These are phyloP conservation scores for Favolaschia claudopus DNA, from an alignment of 768 basidiomycete genomes.

Conservation along the genomic window DNA sequence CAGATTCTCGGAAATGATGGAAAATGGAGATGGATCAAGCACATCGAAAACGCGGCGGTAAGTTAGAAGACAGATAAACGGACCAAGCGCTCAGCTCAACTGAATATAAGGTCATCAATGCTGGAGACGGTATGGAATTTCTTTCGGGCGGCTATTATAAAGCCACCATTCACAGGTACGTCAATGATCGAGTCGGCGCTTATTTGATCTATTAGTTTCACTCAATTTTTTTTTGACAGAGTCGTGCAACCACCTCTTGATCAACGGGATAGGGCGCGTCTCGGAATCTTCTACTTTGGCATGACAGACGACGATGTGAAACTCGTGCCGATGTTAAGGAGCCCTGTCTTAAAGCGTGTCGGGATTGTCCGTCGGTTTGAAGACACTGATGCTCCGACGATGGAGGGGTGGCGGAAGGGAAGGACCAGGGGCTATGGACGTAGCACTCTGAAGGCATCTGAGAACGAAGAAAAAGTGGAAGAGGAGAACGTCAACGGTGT, in stretches of 20 bases:
- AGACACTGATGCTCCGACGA: slow-evolving; percentile 54
- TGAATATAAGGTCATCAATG: slow-evolving; percentile 62
- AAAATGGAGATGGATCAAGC: slow-evolving; percentile 64
- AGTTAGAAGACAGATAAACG: too few relatives aligned
- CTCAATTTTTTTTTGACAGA: slow-evolving; percentile 32
- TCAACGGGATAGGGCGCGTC: slow-evolving; percentile 55
- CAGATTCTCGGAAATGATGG: slow-evolving; percentile 63
- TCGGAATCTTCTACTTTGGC: slow-evolving; percentile 67
- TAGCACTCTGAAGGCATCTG: slow-evolving; percentile 49
- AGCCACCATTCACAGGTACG: slow-evolving; percentile 59
- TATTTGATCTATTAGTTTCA: too few relatives aligned
- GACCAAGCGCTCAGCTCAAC: too few relatives aligned
- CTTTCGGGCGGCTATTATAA: slow-evolving; percentile 67
- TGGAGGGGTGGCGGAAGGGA: slow-evolving; percentile 60
- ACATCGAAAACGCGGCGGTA: slow-evolving; percentile 66
- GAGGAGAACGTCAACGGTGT: slow-evolving; percentile 64
- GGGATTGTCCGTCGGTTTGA: slow-evolving; percentile 49
- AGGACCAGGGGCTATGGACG: slow-evolving; percentile 62
- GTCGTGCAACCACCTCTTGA: slow-evolving; percentile 66
- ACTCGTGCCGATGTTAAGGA: slow-evolving; percentile 53
- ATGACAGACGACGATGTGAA: slow-evolving; percentile 58
- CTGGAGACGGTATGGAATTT: slow-evolving; percentile 67
- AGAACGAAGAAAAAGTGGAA: slow-evolving; percentile 55
- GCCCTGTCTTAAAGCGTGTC: slow-evolving; percentile 54
- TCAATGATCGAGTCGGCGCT: too few relatives aligned